These are phyloP conservation scores for Apostasia shenzhenica DNA, from an alignment of 106 monocot species.

Conservation along the genomic window DNA sequence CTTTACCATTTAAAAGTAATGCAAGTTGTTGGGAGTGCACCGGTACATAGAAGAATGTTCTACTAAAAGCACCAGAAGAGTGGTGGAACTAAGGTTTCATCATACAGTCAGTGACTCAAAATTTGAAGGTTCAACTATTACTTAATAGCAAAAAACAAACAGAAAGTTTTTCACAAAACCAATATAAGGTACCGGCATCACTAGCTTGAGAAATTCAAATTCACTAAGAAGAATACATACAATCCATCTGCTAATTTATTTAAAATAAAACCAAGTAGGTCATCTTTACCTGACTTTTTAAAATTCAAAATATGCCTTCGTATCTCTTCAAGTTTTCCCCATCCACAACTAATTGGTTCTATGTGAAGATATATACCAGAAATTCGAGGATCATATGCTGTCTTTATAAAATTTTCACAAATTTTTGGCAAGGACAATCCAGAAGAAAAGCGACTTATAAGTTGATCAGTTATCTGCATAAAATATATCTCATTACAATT, in stretches of 20 bases:
- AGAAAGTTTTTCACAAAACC: too few species aligned
- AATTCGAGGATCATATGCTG: slow-evolving; percentile 93
- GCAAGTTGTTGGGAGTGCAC: too few species aligned
- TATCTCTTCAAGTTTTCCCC: slow-evolving; percentile 96
- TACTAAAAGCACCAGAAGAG: too few species aligned
- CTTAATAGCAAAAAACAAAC: too few species aligned
- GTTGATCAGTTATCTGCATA: slow-evolving; percentile 77
- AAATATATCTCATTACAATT: slow-evolving; percentile 4
- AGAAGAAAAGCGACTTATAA: slow-evolving; percentile 53
- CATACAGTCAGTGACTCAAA: too few species aligned
- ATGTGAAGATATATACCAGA: slow-evolving; percentile 89
- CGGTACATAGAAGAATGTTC: too few species aligned
- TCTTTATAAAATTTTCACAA: slow-evolving; percentile 87
- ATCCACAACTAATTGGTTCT: slow-evolving; percentile 88
- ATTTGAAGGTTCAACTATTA: too few species aligned
- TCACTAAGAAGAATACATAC: neutral
- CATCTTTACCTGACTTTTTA: slow-evolving; percentile 76
- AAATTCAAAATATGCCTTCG: slow-evolving; percentile 83
- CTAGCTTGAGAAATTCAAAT: too few species aligned
- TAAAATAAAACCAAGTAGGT: neutral
- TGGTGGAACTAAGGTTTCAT: too few species aligned
- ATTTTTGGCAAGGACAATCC: slow-evolving; percentile 86
- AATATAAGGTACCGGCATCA: too few species aligned
- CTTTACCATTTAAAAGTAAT: too few species aligned
- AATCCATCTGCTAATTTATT: too few species aligned